These are phyloP conservation scores for Kodamaea ohmeri DNA, from an alignment of 1,139 yeast genomes.

Conservation along the genomic window DNA sequence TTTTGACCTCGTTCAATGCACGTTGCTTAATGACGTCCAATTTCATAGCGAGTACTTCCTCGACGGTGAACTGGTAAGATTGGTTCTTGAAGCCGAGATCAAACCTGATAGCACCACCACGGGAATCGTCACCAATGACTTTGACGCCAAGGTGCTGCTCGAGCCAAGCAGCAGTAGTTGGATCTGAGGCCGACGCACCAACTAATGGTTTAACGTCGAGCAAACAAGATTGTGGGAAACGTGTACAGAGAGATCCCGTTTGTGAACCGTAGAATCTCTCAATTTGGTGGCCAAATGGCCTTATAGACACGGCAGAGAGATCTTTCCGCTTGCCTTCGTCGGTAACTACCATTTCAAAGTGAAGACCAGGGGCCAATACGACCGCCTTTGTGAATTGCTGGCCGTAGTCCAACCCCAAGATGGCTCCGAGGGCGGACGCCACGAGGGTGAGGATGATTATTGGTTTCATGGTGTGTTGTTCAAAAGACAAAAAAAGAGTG, in stretches of 20 bases:
- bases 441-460: conserved; percentile 14
- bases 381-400: conserved; percentile 86
- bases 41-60: conserved; percentile 84
- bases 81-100: conserved; percentile 47
- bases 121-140: conserved; percentile 36
- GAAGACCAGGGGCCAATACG: conserved; percentile 85
- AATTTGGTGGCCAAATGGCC: conserved; percentile 38
- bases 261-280: conserved; percentile 81
- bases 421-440: conserved; percentile 45
- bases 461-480: conserved; percentile 5
- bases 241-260: conserved; percentile 65
- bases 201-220: conserved; percentile 67
- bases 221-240: conserved; percentile 72
- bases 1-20: conserved; percentile 48
- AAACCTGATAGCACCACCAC: conserved; percentile 56
- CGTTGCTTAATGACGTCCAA: conserved; percentile 63
- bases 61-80: conserved; percentile 45
- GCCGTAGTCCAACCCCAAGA: conserved; percentile 88
- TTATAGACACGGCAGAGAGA: conserved; percentile 69
- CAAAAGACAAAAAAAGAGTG: neutral
- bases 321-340: conserved; percentile 93
- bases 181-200: conserved; percentile 58
- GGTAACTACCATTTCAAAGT: conserved; percentile 83
- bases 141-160: conserved; percentile 61
- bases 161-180: conserved; percentile 43